Evolutionary conservation across 2,329 filamentous ascomycete genomes (phyloP).

Genomic region (Decorospora gaudefroyi): DNA sequence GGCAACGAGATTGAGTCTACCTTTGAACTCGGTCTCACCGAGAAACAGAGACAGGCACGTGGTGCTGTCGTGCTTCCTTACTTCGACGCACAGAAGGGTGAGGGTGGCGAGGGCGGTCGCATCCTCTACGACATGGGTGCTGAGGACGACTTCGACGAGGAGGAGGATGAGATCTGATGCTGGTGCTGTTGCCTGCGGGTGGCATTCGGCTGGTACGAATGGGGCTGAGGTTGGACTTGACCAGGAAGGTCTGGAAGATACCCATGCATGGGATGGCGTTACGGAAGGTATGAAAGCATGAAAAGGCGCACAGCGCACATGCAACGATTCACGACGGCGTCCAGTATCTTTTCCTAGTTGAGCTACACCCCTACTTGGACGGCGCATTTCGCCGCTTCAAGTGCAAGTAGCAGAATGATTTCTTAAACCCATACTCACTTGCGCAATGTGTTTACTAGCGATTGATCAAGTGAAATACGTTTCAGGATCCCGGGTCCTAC

Average conservation of each 20-base stretch:
- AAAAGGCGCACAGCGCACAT: not conserved
- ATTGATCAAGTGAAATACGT: not conserved
- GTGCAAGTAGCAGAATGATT: not conserved
- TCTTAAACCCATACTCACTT: not conserved
- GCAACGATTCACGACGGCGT: not conserved
- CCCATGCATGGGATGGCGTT: slow-evolving; percentile 18
- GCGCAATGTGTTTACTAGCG: too few species aligned
- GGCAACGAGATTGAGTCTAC: slow-evolving; percentile 61
- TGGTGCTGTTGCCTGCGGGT: not conserved
- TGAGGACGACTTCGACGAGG: slow-evolving; percentile 96
- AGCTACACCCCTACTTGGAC: not conserved
- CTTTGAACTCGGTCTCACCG: slow-evolving; percentile 84
- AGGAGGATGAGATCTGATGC: slow-evolving; percentile 82
- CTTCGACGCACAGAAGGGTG: slow-evolving; percentile 87
- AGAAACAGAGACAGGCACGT: slow-evolving; percentile 83
- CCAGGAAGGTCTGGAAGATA: slow-evolving; percentile 5
- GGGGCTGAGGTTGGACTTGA: slow-evolving; percentile 6
- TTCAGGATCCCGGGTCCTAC: too few species aligned
- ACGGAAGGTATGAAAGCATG: not conserved
- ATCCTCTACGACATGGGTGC: slow-evolving; percentile 97
- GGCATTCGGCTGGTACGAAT: not conserved
- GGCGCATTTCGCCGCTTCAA: not conserved
- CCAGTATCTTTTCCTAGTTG: not conserved
- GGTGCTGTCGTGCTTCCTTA: slow-evolving; percentile 93
- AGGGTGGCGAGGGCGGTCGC: slow-evolving; percentile 79